Base-by-base conservation (phyloP, 2,329 filamentous ascomycete species). In the Epichloe uncinata region DNA sequence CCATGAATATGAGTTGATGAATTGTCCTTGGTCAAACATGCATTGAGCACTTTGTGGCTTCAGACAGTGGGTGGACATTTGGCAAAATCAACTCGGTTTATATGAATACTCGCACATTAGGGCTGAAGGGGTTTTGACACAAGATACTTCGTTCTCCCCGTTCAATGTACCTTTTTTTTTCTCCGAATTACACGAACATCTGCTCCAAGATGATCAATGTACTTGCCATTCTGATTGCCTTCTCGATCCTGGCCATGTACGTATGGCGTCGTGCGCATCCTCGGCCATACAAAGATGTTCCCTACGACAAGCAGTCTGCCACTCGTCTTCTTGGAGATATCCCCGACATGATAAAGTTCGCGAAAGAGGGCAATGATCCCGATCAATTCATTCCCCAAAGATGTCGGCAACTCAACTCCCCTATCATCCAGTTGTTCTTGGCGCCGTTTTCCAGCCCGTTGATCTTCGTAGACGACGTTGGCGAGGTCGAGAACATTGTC, bases 401-500 rank as follows among this genome's bases (percentile, higher is more conserved):
- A n/a, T 48, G 42, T 8, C 50, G 35, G 11, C 43, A 48, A 30
- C 42, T 48, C 9, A 30, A 37, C 13, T 48, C 45, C 8, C 50
- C 50, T 13, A 48, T 51, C 35, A 42, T 45, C 12, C 50, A 51
- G 22, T 18, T 52, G 3, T 75, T 75, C 56, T 56, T 73, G 49
- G 58, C 61, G 11, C 70, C 73, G 0, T 62, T 72, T 13, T 55
- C 55, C 1, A 60, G 58, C 16, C 73, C 73, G 0, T 66, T 63
- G 56, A 61, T 76, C 0, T 50, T 75, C 3, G 53, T 75, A 2
- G 60, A 64, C 18, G 71, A 56, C 12, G 63, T 61, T 4, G 57
- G 59, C 2, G 70, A 73, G 56, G 55, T 59, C n/a, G 66, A 72
- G 53, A 69, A 73, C 53, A 63, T 74, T 42, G 60, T 73, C 18